phyloP scores from a whole-genome alignment of 768 basidiomycete species.

The Mycena floridula region DNA sequence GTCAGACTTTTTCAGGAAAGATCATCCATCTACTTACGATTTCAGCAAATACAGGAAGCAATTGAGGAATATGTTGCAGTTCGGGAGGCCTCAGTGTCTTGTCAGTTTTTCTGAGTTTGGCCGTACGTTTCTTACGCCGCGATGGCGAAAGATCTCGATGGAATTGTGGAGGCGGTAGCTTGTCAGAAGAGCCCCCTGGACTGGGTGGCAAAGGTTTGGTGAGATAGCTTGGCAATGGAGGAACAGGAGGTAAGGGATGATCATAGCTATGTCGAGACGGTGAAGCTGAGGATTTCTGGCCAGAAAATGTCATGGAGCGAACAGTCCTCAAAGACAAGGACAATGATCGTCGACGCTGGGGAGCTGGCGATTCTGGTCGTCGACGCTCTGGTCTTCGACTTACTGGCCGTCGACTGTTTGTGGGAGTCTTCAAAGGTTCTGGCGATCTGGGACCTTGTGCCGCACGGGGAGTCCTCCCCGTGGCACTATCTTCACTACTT shows the following conservation, averaged over 20 bases:
- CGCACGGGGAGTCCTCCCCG: slow-evolving; percentile 7
- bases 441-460: not conserved
- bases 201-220: slow-evolving; percentile 39
- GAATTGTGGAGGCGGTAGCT: slow-evolving; percentile 9
- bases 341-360: slow-evolving; percentile 13
- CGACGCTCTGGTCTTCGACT: not conserved
- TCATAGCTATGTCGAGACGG: slow-evolving; percentile 19
- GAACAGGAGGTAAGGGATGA: slow-evolving; percentile 31
- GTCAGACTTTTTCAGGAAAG: not conserved
- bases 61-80: slow-evolving; percentile 66
- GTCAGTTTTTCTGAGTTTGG: slow-evolving; percentile 39
- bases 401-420: not conserved
- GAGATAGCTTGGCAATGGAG: slow-evolving; percentile 22
- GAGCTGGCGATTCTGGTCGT: slow-evolving; percentile 3
- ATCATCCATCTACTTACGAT: slow-evolving; percentile 76
- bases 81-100: slow-evolving; percentile 64
- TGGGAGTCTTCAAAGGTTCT: not conserved
- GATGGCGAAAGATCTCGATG: slow-evolving; percentile 3
- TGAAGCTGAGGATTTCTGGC: slow-evolving; percentile 21
- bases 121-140: slow-evolving; percentile 17
- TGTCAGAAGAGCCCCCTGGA: slow-evolving; percentile 16
- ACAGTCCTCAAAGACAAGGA: slow-evolving; percentile 41
- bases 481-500: slow-evolving; percentile 4
- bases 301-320: slow-evolving; percentile 38
- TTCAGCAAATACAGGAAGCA: slow-evolving; percentile 88